Conservation (phyloP, 2,329 filamentous ascomycete genomes). For the Sclerotinia sclerotiorum region DNA sequence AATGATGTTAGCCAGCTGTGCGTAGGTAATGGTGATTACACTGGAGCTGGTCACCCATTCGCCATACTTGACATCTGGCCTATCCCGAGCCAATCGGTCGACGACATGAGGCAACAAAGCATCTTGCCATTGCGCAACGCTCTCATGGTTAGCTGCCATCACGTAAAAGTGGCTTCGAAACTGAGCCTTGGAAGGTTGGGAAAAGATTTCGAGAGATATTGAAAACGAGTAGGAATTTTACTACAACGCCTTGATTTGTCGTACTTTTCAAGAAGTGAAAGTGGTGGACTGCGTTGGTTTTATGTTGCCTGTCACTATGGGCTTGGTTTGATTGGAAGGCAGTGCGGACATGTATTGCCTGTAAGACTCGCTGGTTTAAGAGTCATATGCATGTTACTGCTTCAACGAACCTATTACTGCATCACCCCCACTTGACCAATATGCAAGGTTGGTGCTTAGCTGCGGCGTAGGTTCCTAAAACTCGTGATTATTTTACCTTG, state of each 20-base stretch:
- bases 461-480: background rate
- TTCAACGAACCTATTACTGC: background rate
- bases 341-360: background rate
- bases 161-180: background rate
- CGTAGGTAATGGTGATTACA: slow-evolving; percentile 1
- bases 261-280: background rate
- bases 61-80: slow-evolving; percentile 1
- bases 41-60: background rate
- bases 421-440: background rate
- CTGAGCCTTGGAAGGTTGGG: background rate
- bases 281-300: background rate
- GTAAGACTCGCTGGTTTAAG: background rate
- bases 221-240: background rate
- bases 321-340: background rate
- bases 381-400: background rate
- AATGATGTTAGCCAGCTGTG: slow-evolving; percentile 3
- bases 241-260: background rate
- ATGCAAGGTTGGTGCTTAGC: background rate
- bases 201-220: background rate
- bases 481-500: background rate
- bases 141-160: background rate
- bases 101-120: slow-evolving; percentile 12
- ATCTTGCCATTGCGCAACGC: background rate
- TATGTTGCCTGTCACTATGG: background rate
- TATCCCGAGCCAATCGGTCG: background rate